Evolutionary conservation across 805 yeast genomes (phyloP).

Genomic region (Pichia eremophila): DNA sequence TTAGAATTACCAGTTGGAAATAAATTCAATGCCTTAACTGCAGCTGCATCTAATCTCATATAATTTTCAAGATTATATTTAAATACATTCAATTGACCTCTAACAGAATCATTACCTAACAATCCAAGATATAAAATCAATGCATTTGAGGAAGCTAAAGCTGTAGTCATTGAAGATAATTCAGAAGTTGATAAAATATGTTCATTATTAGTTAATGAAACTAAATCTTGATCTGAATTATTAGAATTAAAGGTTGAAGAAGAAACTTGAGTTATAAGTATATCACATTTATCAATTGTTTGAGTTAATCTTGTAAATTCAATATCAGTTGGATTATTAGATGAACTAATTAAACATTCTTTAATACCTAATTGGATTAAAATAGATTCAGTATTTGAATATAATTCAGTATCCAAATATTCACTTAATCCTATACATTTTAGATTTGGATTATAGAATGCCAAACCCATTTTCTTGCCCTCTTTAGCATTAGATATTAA

Average conservation of each 20-base stretch:
- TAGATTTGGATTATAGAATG: slow-evolving; percentile 67
- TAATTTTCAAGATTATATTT: slow-evolving; percentile 67
- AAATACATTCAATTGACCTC: slow-evolving; percentile 47
- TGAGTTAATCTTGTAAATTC: slow-evolving; percentile 59
- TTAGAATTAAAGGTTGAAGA: slow-evolving; percentile 49
- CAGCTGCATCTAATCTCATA: slow-evolving; percentile 88
- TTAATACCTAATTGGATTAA: slow-evolving; percentile 83
- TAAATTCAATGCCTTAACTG: slow-evolving; percentile 77
- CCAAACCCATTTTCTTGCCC: slow-evolving; percentile 58
- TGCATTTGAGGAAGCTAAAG: slow-evolving; percentile 60
- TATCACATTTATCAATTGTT: slow-evolving; percentile 69
- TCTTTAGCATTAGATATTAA: slow-evolving; percentile 30
- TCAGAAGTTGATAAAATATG: slow-evolving; percentile 48
- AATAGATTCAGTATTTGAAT: slow-evolving; percentile 76
- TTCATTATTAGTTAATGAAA: slow-evolving; percentile 56
- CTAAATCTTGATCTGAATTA: slow-evolving; percentile 70
- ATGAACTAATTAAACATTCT: slow-evolving; percentile 59
- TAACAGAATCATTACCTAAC: slow-evolving; percentile 44
- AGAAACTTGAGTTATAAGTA: slow-evolving; percentile 55
- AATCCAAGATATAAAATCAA: slow-evolving; percentile 60
- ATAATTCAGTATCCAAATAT: slow-evolving; percentile 80
- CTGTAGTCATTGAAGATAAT: slow-evolving; percentile 36
- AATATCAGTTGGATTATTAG: slow-evolving; percentile 28
- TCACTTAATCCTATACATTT: slow-evolving; percentile 64
- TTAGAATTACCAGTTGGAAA: slow-evolving; percentile 45